Evolutionary conservation across 352 stramenopile species (phyloP).

Genomic region (Phytophthora pistaciae): DNA sequence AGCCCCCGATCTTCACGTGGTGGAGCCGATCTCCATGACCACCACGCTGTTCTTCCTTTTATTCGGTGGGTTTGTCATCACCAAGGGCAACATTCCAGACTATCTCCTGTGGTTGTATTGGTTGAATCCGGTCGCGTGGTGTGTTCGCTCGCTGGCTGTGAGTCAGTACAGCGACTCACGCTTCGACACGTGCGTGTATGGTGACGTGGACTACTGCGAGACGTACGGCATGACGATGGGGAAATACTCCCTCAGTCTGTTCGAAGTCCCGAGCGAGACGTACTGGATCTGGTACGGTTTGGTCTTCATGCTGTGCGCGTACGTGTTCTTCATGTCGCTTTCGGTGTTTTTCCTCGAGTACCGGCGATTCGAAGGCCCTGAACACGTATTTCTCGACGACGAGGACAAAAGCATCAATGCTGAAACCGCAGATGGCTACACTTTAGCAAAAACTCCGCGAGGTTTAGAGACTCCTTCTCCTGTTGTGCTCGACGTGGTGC

Average conservation of each 20-base stretch:
- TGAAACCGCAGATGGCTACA: constrained; percentile 4
- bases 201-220: constrained; percentile 35
- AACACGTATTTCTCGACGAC: constrained; percentile 24
- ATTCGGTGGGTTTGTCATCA: constrained; percentile 47
- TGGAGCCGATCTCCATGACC: constrained; percentile 44
- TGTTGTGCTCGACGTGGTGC: constrained; percentile 5
- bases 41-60: constrained; percentile 48
- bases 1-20: constrained; percentile 39
- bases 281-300: constrained; percentile 39
- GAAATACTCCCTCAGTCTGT: constrained; percentile 42
- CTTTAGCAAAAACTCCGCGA: constrained; percentile 15
- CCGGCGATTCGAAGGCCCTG: constrained; percentile 28
- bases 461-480: background rate
- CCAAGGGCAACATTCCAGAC: constrained; percentile 46
- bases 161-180: constrained; percentile 32
- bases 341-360: constrained; percentile 43
- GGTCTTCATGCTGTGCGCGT: constrained; percentile 29
- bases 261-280: constrained; percentile 35
- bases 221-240: constrained; percentile 36
- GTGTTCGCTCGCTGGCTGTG: constrained; percentile 35
- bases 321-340: constrained; percentile 45
- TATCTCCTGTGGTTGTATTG: constrained; percentile 43
- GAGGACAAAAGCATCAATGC: constrained; percentile 14
- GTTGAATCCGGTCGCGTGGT: constrained; percentile 59
- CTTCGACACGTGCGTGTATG: constrained; percentile 35